Conservation (phyloP, 345 rosid species). For the Orychophragmus violaceus region DNA sequence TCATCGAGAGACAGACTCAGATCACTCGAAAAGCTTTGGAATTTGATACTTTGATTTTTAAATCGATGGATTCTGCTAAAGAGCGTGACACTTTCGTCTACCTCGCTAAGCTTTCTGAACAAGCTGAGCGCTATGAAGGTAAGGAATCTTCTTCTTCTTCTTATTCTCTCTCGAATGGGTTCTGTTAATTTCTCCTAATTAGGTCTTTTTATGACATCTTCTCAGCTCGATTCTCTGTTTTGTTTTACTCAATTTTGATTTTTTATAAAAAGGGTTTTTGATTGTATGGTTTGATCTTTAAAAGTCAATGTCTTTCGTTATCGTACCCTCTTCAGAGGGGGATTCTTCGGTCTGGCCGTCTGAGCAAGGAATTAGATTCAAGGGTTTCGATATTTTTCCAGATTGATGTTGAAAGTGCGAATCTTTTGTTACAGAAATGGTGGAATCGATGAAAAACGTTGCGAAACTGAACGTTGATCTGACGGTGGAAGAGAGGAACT, state of each 20-base stretch:
- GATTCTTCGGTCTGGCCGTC: not conserved
- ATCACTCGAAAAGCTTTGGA: conserved; percentile 9
- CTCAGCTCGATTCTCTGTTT: not conserved
- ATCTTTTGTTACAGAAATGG: conserved; percentile 39
- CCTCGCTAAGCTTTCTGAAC: conserved; percentile 65
- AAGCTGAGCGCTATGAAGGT: conserved; percentile 62
- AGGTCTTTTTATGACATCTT: not conserved
- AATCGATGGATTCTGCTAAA: conserved; percentile 33
- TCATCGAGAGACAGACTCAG: not conserved
- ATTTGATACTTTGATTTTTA: not conserved
- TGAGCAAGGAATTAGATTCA: not conserved
- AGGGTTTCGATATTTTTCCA: not conserved
- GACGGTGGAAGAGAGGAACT: conserved; percentile 50
- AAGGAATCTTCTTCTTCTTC: conserved; percentile 2
- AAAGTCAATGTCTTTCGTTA: not conserved
- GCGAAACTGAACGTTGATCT: conserved; percentile 50
- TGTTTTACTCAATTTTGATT: not conserved
- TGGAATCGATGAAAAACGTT: conserved; percentile 46
- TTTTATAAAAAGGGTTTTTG: not conserved
- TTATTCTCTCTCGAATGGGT: not conserved
- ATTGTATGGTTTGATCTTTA: not conserved
- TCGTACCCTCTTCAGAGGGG: not conserved
- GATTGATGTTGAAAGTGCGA: conserved; percentile 1
- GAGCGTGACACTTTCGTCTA: conserved; percentile 47
- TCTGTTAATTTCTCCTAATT: not conserved